Base-by-base conservation (phyloP, 345 rosid species). In the Euphorbia lathyris region DNA sequence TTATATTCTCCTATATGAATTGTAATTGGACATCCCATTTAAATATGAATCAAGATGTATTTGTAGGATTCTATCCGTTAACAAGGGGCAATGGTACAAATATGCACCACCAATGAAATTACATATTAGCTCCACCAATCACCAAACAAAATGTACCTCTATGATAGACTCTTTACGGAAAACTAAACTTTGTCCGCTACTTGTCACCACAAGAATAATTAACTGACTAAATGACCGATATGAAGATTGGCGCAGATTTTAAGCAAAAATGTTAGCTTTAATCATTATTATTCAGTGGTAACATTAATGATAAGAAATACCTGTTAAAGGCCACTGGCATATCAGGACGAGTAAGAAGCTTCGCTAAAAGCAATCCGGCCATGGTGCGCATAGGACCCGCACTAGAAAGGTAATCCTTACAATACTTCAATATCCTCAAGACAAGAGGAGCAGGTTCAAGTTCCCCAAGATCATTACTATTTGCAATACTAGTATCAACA, bases 371-470 rank as follows among this genome's bases (percentile, higher is more conserved):
- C 77, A 95, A 81, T 66, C 93, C 97, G 1, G 97, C 84, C 53
- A 95, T 92, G 59, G 85, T 84, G 10, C 97, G 90, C 99, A 95
- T 95, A 2, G 99, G 97, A 52, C 97, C 99, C 3, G 99, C 86
- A 83, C 50, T 87, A 2, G 96, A 85, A 52, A 95, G 96, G 75
- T 91, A 92, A 74, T 92, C 96, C 86, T 86, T 92, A 67, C 87
- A 95, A 67, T 88, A 87, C 68, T 85, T 81, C 52, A 92, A 58
- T 27, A 90, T 82, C 87, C 84, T 90, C 85, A 84, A 70, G 23
- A 86, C 99, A 66, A 92, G 78, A 38, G 97, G 97, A 70, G 92
- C 79, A 17, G 83, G 80, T 72, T 89, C 93, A 60, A 74, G 73
- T 72, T 79, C 84, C 60, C 81, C 77, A 26, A 64, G 45, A 69